These are phyloP conservation scores for Backusella tuberculispora DNA, from an alignment of 192 early-diverging fungal species.

Conservation along the genomic window DNA sequence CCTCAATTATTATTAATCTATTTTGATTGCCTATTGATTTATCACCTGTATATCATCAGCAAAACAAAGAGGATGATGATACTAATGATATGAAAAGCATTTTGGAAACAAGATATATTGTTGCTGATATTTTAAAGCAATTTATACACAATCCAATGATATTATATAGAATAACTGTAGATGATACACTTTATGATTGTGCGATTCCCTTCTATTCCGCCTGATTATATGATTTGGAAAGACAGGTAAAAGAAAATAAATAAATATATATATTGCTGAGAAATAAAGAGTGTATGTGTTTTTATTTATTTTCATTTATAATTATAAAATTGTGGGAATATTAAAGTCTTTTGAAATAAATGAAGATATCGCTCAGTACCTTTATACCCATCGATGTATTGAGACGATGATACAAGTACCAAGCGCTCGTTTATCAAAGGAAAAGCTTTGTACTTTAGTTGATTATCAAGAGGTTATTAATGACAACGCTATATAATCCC, in stretches of 20 bases:
- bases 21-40: constrained; percentile 47
- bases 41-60: constrained; percentile 17
- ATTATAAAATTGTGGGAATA: constrained; percentile 22
- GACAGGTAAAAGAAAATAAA: constrained; percentile 25
- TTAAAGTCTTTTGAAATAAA: constrained; percentile 21
- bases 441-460: not conserved
- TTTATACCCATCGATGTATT: constrained; percentile 30
- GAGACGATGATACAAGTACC: constrained; percentile 9
- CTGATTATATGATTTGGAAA: constrained; percentile 41
- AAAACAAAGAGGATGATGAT: not conserved
- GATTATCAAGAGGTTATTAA: constrained; percentile 18
- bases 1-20: constrained; percentile 42
- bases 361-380: constrained; percentile 30
- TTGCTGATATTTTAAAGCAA: constrained; percentile 39
- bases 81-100: constrained; percentile 26
- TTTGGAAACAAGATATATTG: constrained; percentile 30
- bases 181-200: constrained; percentile 45
- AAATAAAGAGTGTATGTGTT: not conserved
- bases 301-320: not conserved
- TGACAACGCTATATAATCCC: no score
- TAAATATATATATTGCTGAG: not conserved
- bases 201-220: constrained; percentile 36
- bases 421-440: constrained; percentile 1
- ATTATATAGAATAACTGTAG: constrained; percentile 32
- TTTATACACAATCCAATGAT: constrained; percentile 38